Conservation (phyloP, 2,329 filamentous ascomycete species). For the Aspergillus sp. region DNA sequence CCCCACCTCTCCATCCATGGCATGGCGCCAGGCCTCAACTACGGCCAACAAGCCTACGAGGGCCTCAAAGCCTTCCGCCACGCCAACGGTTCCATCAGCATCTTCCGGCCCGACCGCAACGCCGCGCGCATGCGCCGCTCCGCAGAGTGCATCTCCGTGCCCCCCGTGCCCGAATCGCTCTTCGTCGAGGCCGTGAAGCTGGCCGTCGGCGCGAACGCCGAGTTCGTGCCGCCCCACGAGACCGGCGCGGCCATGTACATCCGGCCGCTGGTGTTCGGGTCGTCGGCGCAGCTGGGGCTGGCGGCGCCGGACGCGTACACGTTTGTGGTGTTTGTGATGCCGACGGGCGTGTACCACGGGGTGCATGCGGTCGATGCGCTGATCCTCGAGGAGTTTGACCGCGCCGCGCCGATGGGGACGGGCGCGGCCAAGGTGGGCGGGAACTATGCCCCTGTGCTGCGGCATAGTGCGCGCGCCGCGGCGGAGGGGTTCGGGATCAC, state of each 20-base stretch:
- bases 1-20: constrained; percentile 88
- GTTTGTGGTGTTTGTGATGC: constrained; percentile 85
- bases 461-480: constrained; percentile 79
- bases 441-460: constrained; percentile 90
- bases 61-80: constrained; percentile 93
- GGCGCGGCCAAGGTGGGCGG: constrained; percentile 92
- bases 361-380: constrained; percentile 81
- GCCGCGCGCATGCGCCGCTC: constrained; percentile 81
- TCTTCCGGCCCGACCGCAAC: constrained; percentile 87
- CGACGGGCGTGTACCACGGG: constrained; percentile 92
- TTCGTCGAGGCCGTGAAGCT: constrained; percentile 76
- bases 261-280: constrained; percentile 83
- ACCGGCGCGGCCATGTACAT: constrained; percentile 92
- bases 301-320: constrained; percentile 88
- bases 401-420: constrained; percentile 84
- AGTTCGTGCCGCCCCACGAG: constrained; percentile 83
- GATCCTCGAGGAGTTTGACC: constrained; percentile 90
- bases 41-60: constrained; percentile 96
- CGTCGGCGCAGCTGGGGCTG: constrained; percentile 79
- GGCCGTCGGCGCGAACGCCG: constrained; percentile 84
- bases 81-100: constrained; percentile 65
- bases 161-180: constrained; percentile 69
- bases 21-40: constrained; percentile 94
- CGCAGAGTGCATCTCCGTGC: constrained; percentile 78
- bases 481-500: constrained; percentile 87